Evolutionary conservation across 2,329 filamentous ascomycete genomes (phyloP), one percentile per base, ranked within the genome.

Genomic region (Coniochaeta pulveracea): DNA sequence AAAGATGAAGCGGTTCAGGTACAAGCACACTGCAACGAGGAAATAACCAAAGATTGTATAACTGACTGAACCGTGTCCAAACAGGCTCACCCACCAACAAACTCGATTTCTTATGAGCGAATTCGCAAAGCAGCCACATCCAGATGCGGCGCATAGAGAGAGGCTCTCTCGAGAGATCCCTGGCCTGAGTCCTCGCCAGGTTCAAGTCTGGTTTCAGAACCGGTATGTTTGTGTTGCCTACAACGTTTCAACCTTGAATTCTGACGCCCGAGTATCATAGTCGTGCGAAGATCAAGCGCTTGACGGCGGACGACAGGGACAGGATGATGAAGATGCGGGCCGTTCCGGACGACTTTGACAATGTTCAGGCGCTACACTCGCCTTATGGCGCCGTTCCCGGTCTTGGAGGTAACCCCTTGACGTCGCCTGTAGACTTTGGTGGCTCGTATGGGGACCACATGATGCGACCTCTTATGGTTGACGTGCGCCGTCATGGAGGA

Each of bases 121-220:
- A 54, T 96, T 95, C 50, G 83, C 86, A 37, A 86, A 91, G 47
- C 86, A 96, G 52, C 85, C 88, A 16, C 88, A 95, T 52, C 88
- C 88, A 6, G 88, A 96, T 58, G 88, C 88, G 25, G 83, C 84
- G 29, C 86, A 94, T 55, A 72, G 88, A 41, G 88, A 94, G 53
- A 72, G 85, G 29, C 65, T 96, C 23, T 89, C 88, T 4, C 69
- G 81, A 41, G 85, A 95, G 53, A 95, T 96, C 28, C 88, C 89
- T 19, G 89, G 88, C 1, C 61, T 96, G 31, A 94, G 84, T 47
- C 85, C 88, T 23, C 76, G 88, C 40, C 88, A 96, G 54, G 89
- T 96, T 16, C 88, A 96, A 56, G 88, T 96, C 32, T 96, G 88
- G 89, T 96, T 96, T 58, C 88, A 96, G 58, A 96, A 96, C 58